phyloP scores from a whole-genome alignment of 345 rosid genomes.

The Rubroshorea leprosula region DNA sequence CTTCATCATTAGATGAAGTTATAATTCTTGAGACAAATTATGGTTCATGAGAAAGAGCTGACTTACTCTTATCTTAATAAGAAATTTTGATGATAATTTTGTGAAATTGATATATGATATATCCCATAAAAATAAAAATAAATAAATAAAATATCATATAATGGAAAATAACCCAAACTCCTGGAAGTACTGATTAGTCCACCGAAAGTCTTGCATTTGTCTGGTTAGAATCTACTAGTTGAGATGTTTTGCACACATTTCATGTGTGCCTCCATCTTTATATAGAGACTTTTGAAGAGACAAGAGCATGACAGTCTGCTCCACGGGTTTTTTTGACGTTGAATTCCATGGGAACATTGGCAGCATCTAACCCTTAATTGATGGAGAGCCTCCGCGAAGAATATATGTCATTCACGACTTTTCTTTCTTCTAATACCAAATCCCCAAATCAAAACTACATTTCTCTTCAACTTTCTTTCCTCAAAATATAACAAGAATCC shows the following conservation, averaged over 20 bases:
- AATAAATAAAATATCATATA: too few species aligned
- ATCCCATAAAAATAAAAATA: too few species aligned
- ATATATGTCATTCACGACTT: constrained; percentile 30
- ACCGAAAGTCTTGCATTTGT: too few species aligned
- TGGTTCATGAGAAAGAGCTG: too few species aligned
- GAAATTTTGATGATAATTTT: too few species aligned
- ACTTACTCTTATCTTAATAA: too few species aligned
- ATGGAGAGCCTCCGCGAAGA: constrained; percentile 24
- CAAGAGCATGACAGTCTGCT: not conserved
- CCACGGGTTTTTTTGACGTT: constrained; percentile 30
- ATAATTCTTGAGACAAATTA: too few species aligned
- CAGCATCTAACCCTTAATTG: constrained; percentile 4
- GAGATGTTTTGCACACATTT: constrained; percentile 6
- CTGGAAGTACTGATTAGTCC: too few species aligned
- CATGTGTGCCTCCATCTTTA: constrained; percentile 7
- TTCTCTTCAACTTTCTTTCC: not conserved
- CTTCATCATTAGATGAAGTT: too few species aligned
- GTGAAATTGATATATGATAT: too few species aligned
- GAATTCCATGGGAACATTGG: not conserved
- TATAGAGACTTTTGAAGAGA: not conserved
- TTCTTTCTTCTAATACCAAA: constrained; percentile 13
- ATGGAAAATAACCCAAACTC: too few species aligned
- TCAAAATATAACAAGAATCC: not conserved
- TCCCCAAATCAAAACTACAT: constrained; percentile 7
- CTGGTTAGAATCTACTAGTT: too few species aligned